Conservation (phyloP, 2,329 filamentous ascomycete species). For the Pyricularia sp. region DNA sequence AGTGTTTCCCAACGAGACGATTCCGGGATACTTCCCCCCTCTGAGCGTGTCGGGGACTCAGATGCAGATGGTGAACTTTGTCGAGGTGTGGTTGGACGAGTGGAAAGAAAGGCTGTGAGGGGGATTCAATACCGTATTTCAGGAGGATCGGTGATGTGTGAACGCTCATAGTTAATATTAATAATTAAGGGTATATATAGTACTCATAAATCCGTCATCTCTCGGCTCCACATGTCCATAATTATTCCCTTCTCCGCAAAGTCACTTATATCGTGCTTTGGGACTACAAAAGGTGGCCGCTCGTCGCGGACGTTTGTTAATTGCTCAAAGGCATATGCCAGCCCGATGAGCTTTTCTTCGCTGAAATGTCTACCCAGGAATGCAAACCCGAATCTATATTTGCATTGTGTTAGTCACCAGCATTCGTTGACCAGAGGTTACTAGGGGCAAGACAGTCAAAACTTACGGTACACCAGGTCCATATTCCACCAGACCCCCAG, state of each 20-base stretch:
- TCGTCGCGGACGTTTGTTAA: constrained; percentile 12
- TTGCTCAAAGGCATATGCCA: constrained; percentile 6
- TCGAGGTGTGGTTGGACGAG: constrained; percentile 12
- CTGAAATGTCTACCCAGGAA: constrained; percentile 53
- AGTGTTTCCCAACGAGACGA: constrained; percentile 54
- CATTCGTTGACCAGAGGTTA: neutral
- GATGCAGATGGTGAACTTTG: constrained; percentile 12
- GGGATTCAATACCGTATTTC: too few relatives aligned
- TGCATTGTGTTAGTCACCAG: neutral
- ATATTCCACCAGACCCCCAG: neutral
- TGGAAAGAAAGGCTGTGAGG: constrained; percentile 5
- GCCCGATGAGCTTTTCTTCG: constrained; percentile 6
- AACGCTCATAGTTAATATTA: neutral
- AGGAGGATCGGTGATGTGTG: neutral
- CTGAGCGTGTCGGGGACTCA: constrained; percentile 32
- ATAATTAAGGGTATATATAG: neutral
- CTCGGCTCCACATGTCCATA: neutral
- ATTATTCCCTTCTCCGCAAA: neutral
- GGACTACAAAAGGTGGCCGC: constrained; percentile 19
- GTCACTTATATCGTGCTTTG: constrained; percentile 21
- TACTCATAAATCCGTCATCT: neutral
- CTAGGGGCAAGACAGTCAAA: neutral
- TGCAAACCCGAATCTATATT: constrained; percentile 44
- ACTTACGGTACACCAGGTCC: constrained; percentile 2
- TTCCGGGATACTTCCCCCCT: constrained; percentile 42